Percentiles rank a stretch among this genome's conserved stretches.
phyloP scores from a whole-genome alignment of 1,284 basidiomycete genomes.

The Blastosporella zonata region DNA sequence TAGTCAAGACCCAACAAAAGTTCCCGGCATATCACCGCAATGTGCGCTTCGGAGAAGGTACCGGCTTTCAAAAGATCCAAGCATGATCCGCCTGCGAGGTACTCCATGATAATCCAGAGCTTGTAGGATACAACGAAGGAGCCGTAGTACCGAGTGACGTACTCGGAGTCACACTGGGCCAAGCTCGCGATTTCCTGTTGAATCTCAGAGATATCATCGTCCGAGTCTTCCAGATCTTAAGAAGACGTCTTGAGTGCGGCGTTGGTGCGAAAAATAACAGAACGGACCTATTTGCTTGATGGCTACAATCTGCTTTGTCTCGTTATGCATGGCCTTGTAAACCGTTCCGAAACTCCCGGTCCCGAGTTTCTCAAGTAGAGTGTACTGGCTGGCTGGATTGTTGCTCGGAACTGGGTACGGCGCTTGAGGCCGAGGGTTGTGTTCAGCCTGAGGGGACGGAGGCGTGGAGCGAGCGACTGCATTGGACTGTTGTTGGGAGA shows the following conservation, averaged over 20 bases:
- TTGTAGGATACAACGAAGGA: conserved; percentile 97
- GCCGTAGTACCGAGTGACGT: conserved; percentile 95
- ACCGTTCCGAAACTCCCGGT: conserved; percentile 98
- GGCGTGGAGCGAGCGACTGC: conserved; percentile 45
- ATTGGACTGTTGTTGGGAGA: conserved; percentile 37
- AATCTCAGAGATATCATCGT: conserved; percentile 95
- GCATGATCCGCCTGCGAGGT: conserved; percentile 97
- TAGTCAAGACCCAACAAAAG: conserved; percentile 93
- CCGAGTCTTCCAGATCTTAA: conserved; percentile 81
- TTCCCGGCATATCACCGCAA: conserved; percentile 93
- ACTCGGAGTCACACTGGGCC: conserved; percentile 93
- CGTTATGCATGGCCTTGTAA: conserved; percentile 95
- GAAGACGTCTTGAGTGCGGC: conserved; percentile 10
- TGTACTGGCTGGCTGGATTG: conserved; percentile 88
- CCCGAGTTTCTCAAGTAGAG: conserved; percentile 91
- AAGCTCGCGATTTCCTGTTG: conserved; percentile 97
- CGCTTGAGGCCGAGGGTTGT: conserved; percentile 43
- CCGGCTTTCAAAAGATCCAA: conserved; percentile 93
- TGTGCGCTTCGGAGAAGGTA: conserved; percentile 87
- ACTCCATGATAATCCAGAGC: conserved; percentile 99
- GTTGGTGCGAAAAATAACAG: neutral
- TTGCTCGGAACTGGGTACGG: conserved; percentile 67
- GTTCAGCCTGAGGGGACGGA: conserved; percentile 44
- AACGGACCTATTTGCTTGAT: conserved; percentile 93
- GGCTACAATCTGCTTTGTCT: conserved; percentile 91